Conservation (phyloP, 768 basidiomycete genomes). For the Leccinum olivaceopallidum region DNA sequence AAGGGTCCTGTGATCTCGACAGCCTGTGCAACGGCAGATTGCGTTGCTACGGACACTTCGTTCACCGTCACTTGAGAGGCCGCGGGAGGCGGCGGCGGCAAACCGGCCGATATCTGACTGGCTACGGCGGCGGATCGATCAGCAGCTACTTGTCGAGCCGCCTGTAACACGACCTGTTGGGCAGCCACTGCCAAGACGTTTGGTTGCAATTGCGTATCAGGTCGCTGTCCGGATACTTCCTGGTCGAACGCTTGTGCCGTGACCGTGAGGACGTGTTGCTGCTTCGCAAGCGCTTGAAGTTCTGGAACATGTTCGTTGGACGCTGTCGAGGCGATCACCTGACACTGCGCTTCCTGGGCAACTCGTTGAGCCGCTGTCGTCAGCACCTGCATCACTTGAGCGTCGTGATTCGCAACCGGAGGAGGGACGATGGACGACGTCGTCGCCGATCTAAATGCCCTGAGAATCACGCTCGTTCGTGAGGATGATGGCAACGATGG, state of each 20-base stretch:
- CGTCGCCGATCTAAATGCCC: constrained; percentile 35
- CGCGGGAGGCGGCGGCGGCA: constrained; percentile 33
- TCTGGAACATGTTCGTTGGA: constrained; percentile 48
- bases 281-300: constrained; percentile 72
- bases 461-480: constrained; percentile 8
- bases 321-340: constrained; percentile 54
- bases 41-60: constrained; percentile 61
- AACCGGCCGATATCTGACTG: constrained; percentile 40
- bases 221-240: constrained; percentile 57
- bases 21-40: constrained; percentile 80
- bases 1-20: constrained; percentile 72
- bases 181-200: constrained; percentile 71
- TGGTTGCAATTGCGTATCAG: constrained; percentile 46
- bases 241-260: constrained; percentile 77
- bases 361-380: constrained; percentile 78
- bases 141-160: constrained; percentile 59
- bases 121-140: constrained; percentile 48
- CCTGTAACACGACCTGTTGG: constrained; percentile 79
- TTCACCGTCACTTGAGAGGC: constrained; percentile 51
- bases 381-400: constrained; percentile 75
- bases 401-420: constrained; percentile 50
- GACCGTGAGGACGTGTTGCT: constrained; percentile 74
- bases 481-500: constrained; percentile 2
- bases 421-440: constrained; percentile 29
- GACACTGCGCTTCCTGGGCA: constrained; percentile 70